phyloP scores from a whole-genome alignment of 208 protist species.

The Acanthamoeba quina region DNA sequence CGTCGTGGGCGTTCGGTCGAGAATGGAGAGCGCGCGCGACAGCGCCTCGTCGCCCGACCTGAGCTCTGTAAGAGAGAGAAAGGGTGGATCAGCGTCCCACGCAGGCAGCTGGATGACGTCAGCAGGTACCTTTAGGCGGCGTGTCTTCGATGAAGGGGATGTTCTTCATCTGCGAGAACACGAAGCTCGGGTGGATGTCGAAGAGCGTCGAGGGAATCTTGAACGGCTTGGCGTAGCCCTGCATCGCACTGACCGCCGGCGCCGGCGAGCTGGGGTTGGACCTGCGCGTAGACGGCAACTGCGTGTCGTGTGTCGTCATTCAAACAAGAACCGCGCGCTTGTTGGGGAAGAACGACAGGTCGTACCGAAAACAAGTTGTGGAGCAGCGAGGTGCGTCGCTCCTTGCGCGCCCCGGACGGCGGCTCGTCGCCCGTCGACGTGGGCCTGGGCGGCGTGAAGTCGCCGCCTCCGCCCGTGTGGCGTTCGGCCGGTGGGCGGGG shows the following conservation, averaged over 20 bases:
- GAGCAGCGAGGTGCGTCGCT: slow-evolving; percentile 29
- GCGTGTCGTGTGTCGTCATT: neutral
- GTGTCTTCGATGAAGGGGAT: slow-evolving; percentile 69
- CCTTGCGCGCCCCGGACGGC: neutral
- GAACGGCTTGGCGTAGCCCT: neutral
- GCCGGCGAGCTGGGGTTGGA: neutral
- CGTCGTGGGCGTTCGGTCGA: slow-evolving; percentile 37
- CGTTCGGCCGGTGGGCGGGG: neutral
- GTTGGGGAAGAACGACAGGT: too few relatives aligned
- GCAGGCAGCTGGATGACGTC: neutral
- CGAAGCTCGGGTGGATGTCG: slow-evolving; percentile 70
- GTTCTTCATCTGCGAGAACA: slow-evolving; percentile 54
- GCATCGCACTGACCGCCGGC: neutral
- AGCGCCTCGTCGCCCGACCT: slow-evolving; percentile 16
- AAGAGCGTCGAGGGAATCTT: slow-evolving; percentile 31
- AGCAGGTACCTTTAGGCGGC: neutral
- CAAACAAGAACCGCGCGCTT: too few relatives aligned
- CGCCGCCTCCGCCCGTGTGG: too few relatives aligned
- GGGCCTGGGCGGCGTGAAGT: neutral
- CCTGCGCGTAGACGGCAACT: neutral
- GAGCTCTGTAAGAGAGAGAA: neutral
- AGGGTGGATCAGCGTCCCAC: neutral
- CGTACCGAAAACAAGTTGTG: slow-evolving; percentile 38
- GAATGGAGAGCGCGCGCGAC: slow-evolving; percentile 9
- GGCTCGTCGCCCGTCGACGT: neutral